A percentile compares a stretch with the other conserved stretches of the same genome.
These are phyloP conservation scores for Beauveria scarabaeidicola DNA, from an alignment of 2,329 filamentous ascomycete genomes.

Conservation along the genomic window DNA sequence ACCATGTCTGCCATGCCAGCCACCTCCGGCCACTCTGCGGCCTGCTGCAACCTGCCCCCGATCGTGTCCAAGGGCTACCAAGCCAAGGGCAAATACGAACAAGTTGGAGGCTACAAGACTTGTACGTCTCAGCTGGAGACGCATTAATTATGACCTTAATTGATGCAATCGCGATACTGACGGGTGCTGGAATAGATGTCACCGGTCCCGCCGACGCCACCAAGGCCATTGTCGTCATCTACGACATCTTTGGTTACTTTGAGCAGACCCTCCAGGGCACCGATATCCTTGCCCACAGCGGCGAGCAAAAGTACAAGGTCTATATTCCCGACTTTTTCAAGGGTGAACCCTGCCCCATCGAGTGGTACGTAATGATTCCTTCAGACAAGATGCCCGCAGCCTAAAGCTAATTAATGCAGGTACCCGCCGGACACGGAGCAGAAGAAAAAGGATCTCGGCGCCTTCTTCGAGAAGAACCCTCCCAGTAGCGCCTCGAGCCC, in stretches of 20 bases:
- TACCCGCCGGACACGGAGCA: conserved; percentile 57
- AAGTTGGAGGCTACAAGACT: conserved; percentile 47
- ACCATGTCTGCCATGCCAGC: conserved; percentile 43
- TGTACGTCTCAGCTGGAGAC: conserved; percentile 22
- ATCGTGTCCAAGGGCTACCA: conserved; percentile 48
- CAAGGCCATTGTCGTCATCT: conserved; percentile 43
- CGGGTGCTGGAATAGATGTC: conserved; percentile 29
- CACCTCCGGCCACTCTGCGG: conserved; percentile 44
- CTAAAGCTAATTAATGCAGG: conserved; percentile 22
- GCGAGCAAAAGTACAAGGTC: conserved; percentile 64
- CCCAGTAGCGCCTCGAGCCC: conserved; percentile 38
- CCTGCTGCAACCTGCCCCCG: conserved; percentile 52
- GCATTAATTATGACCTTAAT: no score
- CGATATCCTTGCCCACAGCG: conserved; percentile 52
- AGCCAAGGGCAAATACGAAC: conserved; percentile 47
- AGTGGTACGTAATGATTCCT: conserved; percentile 28
- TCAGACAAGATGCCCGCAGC: not conserved
- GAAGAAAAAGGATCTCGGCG: conserved; percentile 49
- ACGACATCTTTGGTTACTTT: conserved; percentile 61
- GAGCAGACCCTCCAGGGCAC: conserved; percentile 62
- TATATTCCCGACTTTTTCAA: conserved; percentile 91
- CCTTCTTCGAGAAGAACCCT: conserved; percentile 48
- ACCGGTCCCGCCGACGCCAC: conserved; percentile 38
- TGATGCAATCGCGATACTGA: conserved; percentile 6
- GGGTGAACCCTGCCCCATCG: conserved; percentile 54